Percentiles rank a stretch among this genome's conserved stretches.
phyloP scores from a whole-genome alignment of 169 alveolate species.

The Plasmodium inui region DNA sequence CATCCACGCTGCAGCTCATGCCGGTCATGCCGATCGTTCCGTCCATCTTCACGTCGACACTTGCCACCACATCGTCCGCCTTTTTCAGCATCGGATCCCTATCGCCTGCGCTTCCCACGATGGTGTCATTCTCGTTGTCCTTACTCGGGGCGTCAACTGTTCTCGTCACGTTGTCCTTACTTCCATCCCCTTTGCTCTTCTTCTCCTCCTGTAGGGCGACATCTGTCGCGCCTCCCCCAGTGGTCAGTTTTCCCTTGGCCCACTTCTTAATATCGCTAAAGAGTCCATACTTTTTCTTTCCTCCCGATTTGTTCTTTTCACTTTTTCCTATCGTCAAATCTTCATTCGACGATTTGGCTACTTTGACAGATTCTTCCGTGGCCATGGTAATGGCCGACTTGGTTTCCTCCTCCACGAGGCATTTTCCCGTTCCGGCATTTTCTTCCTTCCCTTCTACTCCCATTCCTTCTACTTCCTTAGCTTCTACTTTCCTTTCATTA shows the following conservation, averaged over 20 bases:
- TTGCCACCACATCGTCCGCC: background rate
- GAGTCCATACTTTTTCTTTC: background rate
- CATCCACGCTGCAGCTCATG: background rate
- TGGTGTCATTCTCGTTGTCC: background rate
- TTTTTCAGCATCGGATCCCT: background rate
- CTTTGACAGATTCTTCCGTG: background rate
- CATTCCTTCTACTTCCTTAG: background rate
- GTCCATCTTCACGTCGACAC: background rate
- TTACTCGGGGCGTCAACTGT: background rate
- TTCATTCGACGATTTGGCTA: background rate
- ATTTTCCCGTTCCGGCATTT: background rate
- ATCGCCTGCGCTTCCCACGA: background rate
- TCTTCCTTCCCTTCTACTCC: background rate
- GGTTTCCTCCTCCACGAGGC: background rate
- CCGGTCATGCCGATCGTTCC: background rate
- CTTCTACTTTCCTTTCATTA: background rate
- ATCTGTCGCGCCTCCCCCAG: background rate
- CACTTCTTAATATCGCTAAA: conserved; percentile 8
- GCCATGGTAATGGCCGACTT: background rate
- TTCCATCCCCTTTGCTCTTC: background rate
- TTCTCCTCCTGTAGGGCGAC: background rate
- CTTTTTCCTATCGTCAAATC: background rate
- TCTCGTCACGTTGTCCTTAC: background rate
- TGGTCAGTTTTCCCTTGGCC: conserved; percentile 1
- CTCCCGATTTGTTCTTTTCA: background rate